Evolutionary conservation across 192 early-diverging fungal genomes (phyloP).

Genomic region (Coemansia sp.): DNA sequence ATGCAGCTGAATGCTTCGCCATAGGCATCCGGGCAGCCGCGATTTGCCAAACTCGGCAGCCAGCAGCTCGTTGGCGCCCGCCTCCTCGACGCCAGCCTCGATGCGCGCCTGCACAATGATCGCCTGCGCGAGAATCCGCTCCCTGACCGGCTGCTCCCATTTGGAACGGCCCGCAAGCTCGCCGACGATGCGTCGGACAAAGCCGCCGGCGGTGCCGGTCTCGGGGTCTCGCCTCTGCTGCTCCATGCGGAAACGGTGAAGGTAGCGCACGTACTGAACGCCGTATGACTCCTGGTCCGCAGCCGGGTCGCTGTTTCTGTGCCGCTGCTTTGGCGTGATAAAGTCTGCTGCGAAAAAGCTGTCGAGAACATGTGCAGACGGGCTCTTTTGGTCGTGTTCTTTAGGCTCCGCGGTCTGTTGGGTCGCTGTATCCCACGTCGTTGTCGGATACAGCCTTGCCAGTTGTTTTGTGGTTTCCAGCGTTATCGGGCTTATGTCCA

Average conservation of each 20-base stretch:
- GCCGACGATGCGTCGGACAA: neutral
- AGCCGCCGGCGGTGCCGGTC: neutral
- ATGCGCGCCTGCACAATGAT: slow-evolving; percentile 31
- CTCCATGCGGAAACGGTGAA: slow-evolving; percentile 23
- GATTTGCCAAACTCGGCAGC: slow-evolving; percentile 26
- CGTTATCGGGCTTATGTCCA: slow-evolving; percentile 45
- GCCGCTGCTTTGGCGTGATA: slow-evolving; percentile 23
- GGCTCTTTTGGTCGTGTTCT: neutral
- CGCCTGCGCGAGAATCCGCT: slow-evolving; percentile 32
- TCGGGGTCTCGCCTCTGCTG: neutral
- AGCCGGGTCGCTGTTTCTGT: slow-evolving; percentile 1
- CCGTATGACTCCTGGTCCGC: slow-evolving; percentile 38
- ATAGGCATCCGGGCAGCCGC: slow-evolving; percentile 13
- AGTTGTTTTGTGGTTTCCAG: slow-evolving; percentile 39
- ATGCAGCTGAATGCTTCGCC: slow-evolving; percentile 13
- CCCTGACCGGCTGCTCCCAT: slow-evolving; percentile 22
- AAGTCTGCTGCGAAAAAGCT: slow-evolving; percentile 52
- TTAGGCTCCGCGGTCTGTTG: neutral
- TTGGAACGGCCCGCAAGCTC: slow-evolving; percentile 3
- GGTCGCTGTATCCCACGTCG: neutral
- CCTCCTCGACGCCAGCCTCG: slow-evolving; percentile 6
- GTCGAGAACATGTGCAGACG: slow-evolving; percentile 22
- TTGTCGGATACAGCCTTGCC: slow-evolving; percentile 28
- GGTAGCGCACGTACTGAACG: slow-evolving; percentile 34
- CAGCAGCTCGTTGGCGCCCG: slow-evolving; percentile 3